Evolutionary conservation across 2,329 filamentous ascomycete genomes (phyloP), one percentile per base, ranked within the genome.

Genomic region (Monosporascus sp.): DNA sequence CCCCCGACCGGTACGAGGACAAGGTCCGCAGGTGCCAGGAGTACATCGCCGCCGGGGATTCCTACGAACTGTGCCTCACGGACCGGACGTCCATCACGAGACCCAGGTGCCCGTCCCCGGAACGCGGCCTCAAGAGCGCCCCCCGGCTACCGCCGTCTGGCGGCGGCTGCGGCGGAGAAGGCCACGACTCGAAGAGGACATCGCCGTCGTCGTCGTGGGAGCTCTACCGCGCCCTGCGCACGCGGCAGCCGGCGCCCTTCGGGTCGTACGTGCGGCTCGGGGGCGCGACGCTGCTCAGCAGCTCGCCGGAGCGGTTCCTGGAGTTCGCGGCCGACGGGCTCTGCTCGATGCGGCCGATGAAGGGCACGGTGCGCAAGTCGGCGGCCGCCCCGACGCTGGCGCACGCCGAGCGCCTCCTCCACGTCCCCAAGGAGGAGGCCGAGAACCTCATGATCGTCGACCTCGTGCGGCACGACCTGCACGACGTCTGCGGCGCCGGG

Each of bases 361-460:
- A 97, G 74, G 93, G 93, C 48, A 97, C 93, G 0, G 91, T 97
- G n/a, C 86, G 86, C 62, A 96, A 96, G 63, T 82, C 80, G 0
- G 74, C 78, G 1, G 77, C 76, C 1, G 84, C 80, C 0, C 68
- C 87, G 38, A 94, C 87, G 0, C 76, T 88, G n/a, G 80, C 78
- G 5, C 80, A 88, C 63, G 92, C 93, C 1, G 84, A 86, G 56
- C 73, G 75, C 28, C 82, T 95, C 40, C 80, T 97, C 15, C 83
- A 87, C 53, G 81, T 89, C 0, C 87, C 89, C 22, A 97, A 97
- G 69, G 94, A 97, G 70, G 86, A 89, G 63, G 93, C 93, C 0
- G 93, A 97, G 74, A 97, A 97, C 65, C 80, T 97, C 24, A 97
- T 97, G 94, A 97, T 97, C 63, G 92, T 96, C 2, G 93, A 97